Evolutionary conservation across 495 filamentous ascomycete species (phyloP).

Genomic region (Pseudevernia furfuracea): DNA sequence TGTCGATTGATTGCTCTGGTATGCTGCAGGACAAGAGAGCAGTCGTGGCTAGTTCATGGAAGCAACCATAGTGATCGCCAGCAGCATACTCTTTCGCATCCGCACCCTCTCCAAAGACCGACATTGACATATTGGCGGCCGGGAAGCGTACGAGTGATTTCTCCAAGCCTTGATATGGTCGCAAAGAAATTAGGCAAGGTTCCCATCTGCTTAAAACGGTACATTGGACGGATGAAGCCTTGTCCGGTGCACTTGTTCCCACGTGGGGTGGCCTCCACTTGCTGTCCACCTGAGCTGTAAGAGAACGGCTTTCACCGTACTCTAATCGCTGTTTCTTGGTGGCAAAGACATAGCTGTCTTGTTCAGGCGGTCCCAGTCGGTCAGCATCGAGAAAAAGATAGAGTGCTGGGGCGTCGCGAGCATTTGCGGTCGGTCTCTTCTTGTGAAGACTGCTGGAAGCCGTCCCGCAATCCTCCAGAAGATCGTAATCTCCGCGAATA

Average conservation of each 20-base stretch:
- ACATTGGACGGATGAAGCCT: background rate
- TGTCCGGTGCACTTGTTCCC: background rate
- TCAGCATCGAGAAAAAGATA: slow-evolving; percentile 62
- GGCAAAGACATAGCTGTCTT: slow-evolving; percentile 62
- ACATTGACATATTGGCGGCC: background rate
- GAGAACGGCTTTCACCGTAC: slow-evolving; percentile 45
- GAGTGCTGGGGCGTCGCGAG: slow-evolving; percentile 29
- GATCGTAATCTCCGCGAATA: slow-evolving; percentile 49
- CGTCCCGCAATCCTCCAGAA: slow-evolving; percentile 59
- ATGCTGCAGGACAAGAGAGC: slow-evolving; percentile 29
- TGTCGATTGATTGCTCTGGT: slow-evolving; percentile 2
- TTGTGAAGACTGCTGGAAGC: slow-evolving; percentile 53
- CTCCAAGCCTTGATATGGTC: background rate
- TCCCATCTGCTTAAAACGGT: slow-evolving; percentile 29
- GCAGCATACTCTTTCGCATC: background rate
- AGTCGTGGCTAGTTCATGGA: slow-evolving; percentile 20
- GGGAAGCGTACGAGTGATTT: background rate
- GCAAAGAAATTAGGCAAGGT: background rate
- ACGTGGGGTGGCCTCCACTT: slow-evolving; percentile 17
- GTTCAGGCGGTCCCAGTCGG: slow-evolving; percentile 35
- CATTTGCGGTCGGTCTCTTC: slow-evolving; percentile 15
- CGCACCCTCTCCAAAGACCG: background rate
- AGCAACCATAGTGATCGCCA: slow-evolving; percentile 8
- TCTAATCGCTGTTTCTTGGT: slow-evolving; percentile 43
- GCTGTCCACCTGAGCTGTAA: slow-evolving; percentile 37